These are phyloP conservation scores for Lentinula raphanica DNA, from an alignment of 768 basidiomycete genomes.

Conservation along the genomic window DNA sequence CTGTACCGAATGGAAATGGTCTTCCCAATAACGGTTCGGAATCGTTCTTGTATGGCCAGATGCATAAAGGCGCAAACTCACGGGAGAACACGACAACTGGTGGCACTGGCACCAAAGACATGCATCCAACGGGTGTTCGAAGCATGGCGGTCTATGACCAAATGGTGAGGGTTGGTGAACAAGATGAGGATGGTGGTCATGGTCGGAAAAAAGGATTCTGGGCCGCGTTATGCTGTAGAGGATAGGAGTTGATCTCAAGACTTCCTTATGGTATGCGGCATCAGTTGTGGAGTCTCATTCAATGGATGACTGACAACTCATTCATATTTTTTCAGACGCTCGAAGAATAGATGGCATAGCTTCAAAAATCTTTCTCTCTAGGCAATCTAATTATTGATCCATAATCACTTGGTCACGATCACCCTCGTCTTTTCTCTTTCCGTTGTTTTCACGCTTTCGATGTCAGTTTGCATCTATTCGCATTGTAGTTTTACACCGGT, in stretches of 20 bases:
- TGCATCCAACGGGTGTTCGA: slow-evolving; percentile 24
- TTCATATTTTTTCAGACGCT: background rate
- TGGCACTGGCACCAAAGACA: slow-evolving; percentile 30
- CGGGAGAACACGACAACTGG: slow-evolving; percentile 49
- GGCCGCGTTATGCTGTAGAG: slow-evolving; percentile 65
- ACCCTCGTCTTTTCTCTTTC: background rate
- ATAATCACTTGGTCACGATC: background rate
- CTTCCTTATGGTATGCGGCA: background rate
- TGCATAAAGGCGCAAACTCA: slow-evolving; percentile 34
- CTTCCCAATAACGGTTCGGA: slow-evolving; percentile 54
- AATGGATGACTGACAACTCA: too few species aligned
- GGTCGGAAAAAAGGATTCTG: slow-evolving; percentile 60
- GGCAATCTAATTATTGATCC: background rate
- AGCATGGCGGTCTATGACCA: slow-evolving; percentile 65
- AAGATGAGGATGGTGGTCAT: slow-evolving; percentile 61
- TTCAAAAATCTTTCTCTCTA: background rate
- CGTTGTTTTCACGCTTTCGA: slow-evolving; percentile 7
- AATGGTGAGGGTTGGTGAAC: slow-evolving; percentile 52
- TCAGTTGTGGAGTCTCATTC: too few species aligned
- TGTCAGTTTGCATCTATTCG: slow-evolving; percentile 5
- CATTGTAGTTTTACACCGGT: slow-evolving; percentile 5
- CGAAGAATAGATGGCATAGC: slow-evolving; percentile 5
- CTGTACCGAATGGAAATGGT: slow-evolving; percentile 34
- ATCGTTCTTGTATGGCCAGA: slow-evolving; percentile 62
- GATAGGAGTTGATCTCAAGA: slow-evolving; percentile 25